Base-by-base conservation (phyloP, 768 basidiomycete species). In the Boletus eberwhitei region DNA sequence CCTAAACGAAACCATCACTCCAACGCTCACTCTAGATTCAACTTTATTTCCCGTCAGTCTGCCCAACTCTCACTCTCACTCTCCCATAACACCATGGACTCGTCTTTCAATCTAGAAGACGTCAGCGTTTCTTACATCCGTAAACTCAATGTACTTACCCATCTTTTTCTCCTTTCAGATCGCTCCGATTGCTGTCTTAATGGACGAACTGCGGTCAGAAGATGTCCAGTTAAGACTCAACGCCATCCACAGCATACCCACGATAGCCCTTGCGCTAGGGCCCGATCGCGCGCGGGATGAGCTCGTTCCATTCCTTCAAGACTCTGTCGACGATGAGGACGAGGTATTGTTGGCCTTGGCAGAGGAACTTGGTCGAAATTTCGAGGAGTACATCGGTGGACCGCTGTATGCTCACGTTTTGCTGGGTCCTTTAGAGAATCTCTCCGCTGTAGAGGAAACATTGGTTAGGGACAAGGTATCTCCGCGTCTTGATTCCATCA, bases 291-390 rank as follows among this genome's bases (percentile, higher is more conserved):
- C 95, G 24, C 85, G 96, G 59, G 90, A 93, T 52, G 97, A 99
- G 70, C 83, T 99, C 62, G 83, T 99, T 58, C 92, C 94, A 2
- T 99, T 99, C 77, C 83, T 99, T 50, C 93, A 94, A 75, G 96
- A 99, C 67, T 95, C 93, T n/a, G 86, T 99, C 61, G 97, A 99
- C 72, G 97, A 99, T 66, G 97, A 99, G 74, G 97, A 99, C 71
- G 97, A 99, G 67, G 95, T 99, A 31, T 78, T 99, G 39, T 80
- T 99, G 42, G 96, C 95, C 6, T 78, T 99, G 48, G 93, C 96
- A 19, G 96, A 98, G 63, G 97, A 98, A 69, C 76, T 99, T 21
- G 97, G 97, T 39, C 82, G 82, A 69, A 86, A 82, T 67, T 96
- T 98, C 63, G 88, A 93, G 65, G 91, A 98, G 59, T 98, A 97